phyloP scores from a whole-genome alignment of 371 early-diverging fungal species.

The Zychaea mexicana region DNA sequence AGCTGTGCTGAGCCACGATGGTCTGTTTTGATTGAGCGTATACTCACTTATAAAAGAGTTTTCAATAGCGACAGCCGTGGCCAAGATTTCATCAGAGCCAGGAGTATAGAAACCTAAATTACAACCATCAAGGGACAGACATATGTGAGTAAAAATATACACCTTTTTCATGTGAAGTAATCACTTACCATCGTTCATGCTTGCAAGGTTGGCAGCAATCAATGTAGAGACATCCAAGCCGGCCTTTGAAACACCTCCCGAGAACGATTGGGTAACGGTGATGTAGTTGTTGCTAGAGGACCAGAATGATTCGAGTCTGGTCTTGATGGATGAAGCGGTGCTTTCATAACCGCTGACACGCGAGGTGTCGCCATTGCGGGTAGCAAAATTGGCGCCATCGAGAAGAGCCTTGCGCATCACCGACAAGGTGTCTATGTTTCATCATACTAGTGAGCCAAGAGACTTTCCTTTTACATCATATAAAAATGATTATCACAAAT shows the following conservation, averaged over 20 bases:
- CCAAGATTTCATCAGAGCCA: conserved; percentile 50
- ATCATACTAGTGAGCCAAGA: not conserved
- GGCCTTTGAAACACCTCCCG: conserved; percentile 41
- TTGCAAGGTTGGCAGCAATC: conserved; percentile 60
- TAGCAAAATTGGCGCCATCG: conserved; percentile 21
- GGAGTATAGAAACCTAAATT: conserved; percentile 42
- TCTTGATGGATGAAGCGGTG: conserved; percentile 29
- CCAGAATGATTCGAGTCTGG: conserved; percentile 48
- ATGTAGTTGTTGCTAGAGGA: conserved; percentile 34
- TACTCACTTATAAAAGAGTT: conserved; percentile 49
- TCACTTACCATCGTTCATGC: conserved; percentile 12
- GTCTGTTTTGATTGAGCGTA: conserved; percentile 48
- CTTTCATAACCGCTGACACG: conserved; percentile 2
- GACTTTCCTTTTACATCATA: too few species aligned
- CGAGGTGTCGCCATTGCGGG: not conserved
- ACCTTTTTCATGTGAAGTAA: not conserved
- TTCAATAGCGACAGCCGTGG: conserved; percentile 53
- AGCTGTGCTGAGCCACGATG: conserved; percentile 39
- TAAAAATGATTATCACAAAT: too few species aligned
- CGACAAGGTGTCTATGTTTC: conserved; percentile 18
- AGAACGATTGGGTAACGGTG: conserved; percentile 35
- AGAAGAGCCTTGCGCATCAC: conserved; percentile 62
- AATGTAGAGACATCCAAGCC: conserved; percentile 66
- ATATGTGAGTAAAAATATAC: not conserved
- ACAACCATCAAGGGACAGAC: not conserved